Evolutionary conservation across 345 rosid species (phyloP).

Genomic region (Excoecaria cochinchinensis): DNA sequence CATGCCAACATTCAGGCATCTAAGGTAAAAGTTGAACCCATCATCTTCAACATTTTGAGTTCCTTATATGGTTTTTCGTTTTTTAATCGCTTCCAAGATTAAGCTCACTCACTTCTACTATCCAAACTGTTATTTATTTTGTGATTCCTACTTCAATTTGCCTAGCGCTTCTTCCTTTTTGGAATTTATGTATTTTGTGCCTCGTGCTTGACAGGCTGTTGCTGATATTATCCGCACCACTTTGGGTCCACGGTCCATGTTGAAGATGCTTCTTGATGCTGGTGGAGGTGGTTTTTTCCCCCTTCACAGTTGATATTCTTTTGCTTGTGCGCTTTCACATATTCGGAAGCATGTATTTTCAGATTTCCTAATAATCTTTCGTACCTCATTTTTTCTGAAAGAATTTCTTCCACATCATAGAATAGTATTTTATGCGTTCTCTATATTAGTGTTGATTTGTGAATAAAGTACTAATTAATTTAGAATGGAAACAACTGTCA

Average conservation of each 20-base stretch:
- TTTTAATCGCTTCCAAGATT: no score
- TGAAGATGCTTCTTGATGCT: slow-evolving; percentile 95
- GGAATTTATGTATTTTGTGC: neutral
- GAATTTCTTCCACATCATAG: neutral
- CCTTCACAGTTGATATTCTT: neutral
- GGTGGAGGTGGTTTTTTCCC: slow-evolving; percentile 54
- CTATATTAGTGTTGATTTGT: neutral
- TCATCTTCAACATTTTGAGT: neutral
- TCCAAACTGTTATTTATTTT: neutral
- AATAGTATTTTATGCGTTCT: neutral
- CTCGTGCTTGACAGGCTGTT: slow-evolving; percentile 53
- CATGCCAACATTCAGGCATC: slow-evolving; percentile 92
- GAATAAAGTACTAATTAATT: neutral
- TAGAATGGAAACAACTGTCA: neutral
- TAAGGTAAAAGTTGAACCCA: slow-evolving; percentile 38
- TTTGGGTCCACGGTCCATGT: slow-evolving; percentile 93
- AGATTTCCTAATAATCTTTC: neutral
- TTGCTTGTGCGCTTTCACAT: neutral
- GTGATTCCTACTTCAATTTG: neutral
- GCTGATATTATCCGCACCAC: slow-evolving; percentile 94
- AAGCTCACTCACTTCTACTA: no score
- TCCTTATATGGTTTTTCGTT: no score
- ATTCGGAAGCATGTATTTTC: neutral
- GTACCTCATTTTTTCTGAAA: neutral
- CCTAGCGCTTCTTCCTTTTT: neutral